Percentiles rank a stretch among this genome's conserved stretches.
phyloP scores from a whole-genome alignment of 2,329 filamentous ascomycete species.

The Phoma sp. region DNA sequence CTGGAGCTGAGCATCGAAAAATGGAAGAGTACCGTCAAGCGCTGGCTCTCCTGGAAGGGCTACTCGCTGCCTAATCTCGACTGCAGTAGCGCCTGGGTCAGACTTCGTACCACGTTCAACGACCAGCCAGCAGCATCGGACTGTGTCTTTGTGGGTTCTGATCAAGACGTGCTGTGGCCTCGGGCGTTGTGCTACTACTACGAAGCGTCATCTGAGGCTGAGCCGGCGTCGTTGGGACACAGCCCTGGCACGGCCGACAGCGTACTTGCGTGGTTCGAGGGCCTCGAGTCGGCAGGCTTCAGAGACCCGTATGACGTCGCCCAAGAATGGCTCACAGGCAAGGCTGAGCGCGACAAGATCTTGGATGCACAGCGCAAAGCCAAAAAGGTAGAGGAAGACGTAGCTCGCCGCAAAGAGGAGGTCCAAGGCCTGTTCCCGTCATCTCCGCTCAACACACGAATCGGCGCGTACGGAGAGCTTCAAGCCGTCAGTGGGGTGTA shows the following conservation, averaged over 20 bases:
- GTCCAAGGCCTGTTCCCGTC: constrained; percentile 38
- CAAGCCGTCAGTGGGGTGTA: constrained; percentile 49
- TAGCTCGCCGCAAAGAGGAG: constrained; percentile 45
- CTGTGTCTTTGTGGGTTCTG: constrained; percentile 14
- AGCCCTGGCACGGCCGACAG: constrained; percentile 7
- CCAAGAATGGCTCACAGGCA: constrained; percentile 46
- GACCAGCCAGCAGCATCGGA: constrained; percentile 18
- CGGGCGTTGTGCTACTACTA: constrained; percentile 43
- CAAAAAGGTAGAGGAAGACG: constrained; percentile 55
- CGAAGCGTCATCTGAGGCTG: neutral
- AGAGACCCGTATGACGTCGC: constrained; percentile 44
- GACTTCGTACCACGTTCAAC: constrained; percentile 32
- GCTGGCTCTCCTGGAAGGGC: constrained; percentile 46
- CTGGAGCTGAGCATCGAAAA: constrained; percentile 40
- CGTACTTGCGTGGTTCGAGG: constrained; percentile 41
- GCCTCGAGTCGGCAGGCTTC: constrained; percentile 39
- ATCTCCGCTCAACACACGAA: constrained; percentile 47
- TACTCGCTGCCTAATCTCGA: constrained; percentile 37
- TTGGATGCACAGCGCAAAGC: constrained; percentile 51
- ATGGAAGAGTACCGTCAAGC: constrained; percentile 43
- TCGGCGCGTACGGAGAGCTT: constrained; percentile 44
- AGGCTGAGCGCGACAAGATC: constrained; percentile 43
- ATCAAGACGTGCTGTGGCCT: constrained; percentile 46
- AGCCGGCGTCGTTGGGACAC: neutral
- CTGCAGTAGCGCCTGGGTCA: constrained; percentile 38